Base-by-base conservation (phyloP, 768 basidiomycete species). In the Porpolomopsis calyptriformis region DNA sequence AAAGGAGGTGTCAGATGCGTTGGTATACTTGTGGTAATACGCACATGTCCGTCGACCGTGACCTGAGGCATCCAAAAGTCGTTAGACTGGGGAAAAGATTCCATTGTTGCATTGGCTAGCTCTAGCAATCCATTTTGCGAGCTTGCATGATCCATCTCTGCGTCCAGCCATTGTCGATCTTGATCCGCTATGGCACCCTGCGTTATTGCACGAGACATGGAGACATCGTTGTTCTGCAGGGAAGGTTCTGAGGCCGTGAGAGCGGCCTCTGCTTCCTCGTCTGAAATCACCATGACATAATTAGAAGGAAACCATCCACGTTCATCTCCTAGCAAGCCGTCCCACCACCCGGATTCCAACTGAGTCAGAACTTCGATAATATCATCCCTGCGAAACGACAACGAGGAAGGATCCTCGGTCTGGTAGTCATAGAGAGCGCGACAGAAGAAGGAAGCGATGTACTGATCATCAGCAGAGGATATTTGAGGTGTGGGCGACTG, bases 221-320 rank as follows among this genome's bases (percentile, higher is more conserved):
- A 73, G 51, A 71, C 66, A 39, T 24, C 68, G 59, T 4, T 70
- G 66, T 46, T 65, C 63, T 38, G 48, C 43, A 51, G 51, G 45
- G 73, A 64, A 25, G 64, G 61, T 46, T 79, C 73, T 20, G 73
- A 67, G 44, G 68, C 69, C 8, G 76, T 67, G 51, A 84, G 72
- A 9, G 73, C 77, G 19, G 72, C 61, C 49, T 88, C 89, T 2
- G 81, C 86, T 57, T 89, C 87, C 56, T 86, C 82, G 51, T 88
- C 85, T 20, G 78, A 73, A 46, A 97, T 79, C 37, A 77, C 60
- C 39, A 71, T 66, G 37, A 96, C 92, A 68, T 96, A 98, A 67
- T 98, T 99, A 53, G 86, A 89, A 18, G 94, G 94, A 64, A 99
- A 94, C 90, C 90, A 94, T 47, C 94, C 94, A 42, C 94, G 79